Evolutionary conservation across 495 filamentous ascomycete genomes (phyloP).

Genomic region (Sordaria brevicollis): DNA sequence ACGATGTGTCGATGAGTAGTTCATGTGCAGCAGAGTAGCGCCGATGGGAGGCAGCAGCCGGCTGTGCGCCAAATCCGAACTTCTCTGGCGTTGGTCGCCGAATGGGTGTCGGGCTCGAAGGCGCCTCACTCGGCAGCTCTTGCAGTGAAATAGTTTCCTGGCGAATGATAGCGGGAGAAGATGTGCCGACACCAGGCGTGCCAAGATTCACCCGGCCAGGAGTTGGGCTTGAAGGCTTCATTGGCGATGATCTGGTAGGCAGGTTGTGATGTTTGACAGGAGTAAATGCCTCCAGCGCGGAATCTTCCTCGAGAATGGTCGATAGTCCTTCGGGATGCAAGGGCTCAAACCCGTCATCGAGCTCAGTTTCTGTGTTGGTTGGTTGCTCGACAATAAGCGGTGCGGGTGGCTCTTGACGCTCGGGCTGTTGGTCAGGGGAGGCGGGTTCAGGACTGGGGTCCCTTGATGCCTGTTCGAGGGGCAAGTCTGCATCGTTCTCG

Average conservation of each 20-base stretch:
- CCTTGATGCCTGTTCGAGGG: constrained; percentile 11
- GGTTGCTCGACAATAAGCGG: background rate
- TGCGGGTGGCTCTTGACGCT: background rate
- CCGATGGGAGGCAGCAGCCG: background rate
- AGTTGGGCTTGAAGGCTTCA: background rate
- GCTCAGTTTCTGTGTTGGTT: background rate
- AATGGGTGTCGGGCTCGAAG: background rate
- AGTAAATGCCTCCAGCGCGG: background rate
- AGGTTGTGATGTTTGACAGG: background rate
- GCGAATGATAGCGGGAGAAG: background rate
- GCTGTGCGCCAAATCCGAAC: background rate
- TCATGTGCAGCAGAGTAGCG: background rate
- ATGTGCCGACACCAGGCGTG: background rate
- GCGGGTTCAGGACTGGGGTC: background rate
- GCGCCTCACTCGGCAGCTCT: background rate
- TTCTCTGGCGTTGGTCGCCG: background rate
- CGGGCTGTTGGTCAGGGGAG: background rate
- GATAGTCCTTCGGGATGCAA: constrained; percentile 19
- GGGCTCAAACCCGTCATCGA: constrained; percentile 1
- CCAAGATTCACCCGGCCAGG: background rate
- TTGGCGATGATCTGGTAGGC: background rate
- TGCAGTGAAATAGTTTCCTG: background rate
- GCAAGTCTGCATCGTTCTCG: background rate
- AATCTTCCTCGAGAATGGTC: constrained; percentile 20
- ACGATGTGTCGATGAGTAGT: background rate